Evolutionary conservation across 352 stramenopile genomes (phyloP), one percentile per base, ranked within the genome.

Genomic region (Phytophthora pinifolia): DNA sequence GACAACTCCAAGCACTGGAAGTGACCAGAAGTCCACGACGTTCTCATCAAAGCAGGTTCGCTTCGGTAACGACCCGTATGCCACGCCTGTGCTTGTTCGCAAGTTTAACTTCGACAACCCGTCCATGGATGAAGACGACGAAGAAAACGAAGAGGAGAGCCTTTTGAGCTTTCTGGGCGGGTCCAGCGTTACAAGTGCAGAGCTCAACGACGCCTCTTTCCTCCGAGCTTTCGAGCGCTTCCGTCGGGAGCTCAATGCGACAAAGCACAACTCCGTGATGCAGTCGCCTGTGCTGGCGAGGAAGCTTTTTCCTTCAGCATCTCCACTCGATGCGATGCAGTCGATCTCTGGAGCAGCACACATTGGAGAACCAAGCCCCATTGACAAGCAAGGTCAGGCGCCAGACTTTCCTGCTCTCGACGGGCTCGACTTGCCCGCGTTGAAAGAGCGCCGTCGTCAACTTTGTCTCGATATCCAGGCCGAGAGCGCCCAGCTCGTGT

Each of bases 51-150:
- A 89, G 45, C 70, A 84, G 30, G 79, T 89, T 34, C 76, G 65
- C 27, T 87, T 89, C 42, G 59, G 66, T 12, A 39, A 68, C 2
- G 62, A 66, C 12, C 74, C 79, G 22, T 85, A 80, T 45, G 62
- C 74, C n/a, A 88, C 76, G 6, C 79, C 76, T 0, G 39, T 86
- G 29, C 65, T 89, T 44, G 70, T 67, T 37, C 72, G 74, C 31
- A 84, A 74, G 46, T 78, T 89, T 45, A 79, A 71, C 9, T 89
- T 89, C 18, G 72, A 79, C 31, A 79, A 70, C 34, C 58, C 59
- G 1, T 86, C 74, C 0, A 76, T 84, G 6, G 79, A 83, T 33
- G 67, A 83, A 34, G 52, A 78, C 38, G 71, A 80, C 4, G 46
- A 68, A 36, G 54, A 66, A 22, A 55, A 76, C 34, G 61, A 74